phyloP scores from a whole-genome alignment of 768 basidiomycete species.

The Collybiopsis luxurians region DNA sequence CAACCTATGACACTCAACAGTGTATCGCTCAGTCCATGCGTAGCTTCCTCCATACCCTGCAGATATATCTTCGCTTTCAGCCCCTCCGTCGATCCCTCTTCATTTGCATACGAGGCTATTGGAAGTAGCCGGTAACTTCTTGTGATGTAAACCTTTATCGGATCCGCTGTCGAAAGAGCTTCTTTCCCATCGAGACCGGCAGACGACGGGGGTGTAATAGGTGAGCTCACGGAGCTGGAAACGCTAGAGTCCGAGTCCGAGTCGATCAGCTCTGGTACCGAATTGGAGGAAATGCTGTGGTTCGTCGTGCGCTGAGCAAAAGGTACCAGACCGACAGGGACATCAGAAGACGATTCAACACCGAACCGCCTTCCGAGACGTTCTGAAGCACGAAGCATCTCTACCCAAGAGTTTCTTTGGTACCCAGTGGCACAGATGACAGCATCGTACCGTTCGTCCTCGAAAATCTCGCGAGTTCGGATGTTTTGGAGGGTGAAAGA shows the following conservation, averaged over 20 bases:
- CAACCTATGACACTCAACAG: constrained; percentile 43
- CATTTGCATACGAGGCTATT: neutral
- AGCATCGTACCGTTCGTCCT: constrained; percentile 35
- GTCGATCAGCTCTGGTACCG: no score
- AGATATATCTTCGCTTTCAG: constrained; percentile 29
- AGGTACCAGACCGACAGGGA: neutral
- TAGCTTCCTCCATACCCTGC: constrained; percentile 36
- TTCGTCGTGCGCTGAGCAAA: neutral
- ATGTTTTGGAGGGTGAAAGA: constrained; percentile 27
- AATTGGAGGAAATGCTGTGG: neutral
- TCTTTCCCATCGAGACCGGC: constrained; percentile 9
- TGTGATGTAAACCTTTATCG: constrained; percentile 30
- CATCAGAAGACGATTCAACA: constrained; percentile 15
- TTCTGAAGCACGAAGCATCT: constrained; percentile 36
- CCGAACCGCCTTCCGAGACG: constrained; percentile 36
- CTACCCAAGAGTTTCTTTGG: constrained; percentile 44
- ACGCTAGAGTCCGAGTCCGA: neutral
- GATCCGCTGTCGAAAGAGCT: constrained; percentile 11
- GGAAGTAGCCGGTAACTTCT: constrained; percentile 43
- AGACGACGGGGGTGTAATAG: constrained; percentile 17
- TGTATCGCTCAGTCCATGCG: constrained; percentile 42
- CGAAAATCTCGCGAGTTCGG: constrained; percentile 8
- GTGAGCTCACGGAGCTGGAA: constrained; percentile 12
- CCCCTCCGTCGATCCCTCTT: neutral
- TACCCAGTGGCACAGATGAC: constrained; percentile 56